Base-by-base conservation (phyloP, 495 filamentous ascomycete genomes). In the Halenospora varia region DNA sequence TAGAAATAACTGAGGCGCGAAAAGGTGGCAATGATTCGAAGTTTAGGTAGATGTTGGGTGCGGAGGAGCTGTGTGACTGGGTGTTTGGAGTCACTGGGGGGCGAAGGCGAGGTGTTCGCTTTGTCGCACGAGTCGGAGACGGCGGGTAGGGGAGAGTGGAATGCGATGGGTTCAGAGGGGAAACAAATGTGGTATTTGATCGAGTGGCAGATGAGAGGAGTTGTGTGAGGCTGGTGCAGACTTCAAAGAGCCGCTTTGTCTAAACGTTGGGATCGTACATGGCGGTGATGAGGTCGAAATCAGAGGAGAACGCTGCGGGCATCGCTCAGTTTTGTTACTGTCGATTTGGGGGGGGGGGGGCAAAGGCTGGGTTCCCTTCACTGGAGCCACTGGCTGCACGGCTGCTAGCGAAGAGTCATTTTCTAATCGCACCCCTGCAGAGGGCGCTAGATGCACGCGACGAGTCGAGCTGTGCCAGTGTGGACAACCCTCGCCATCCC, bases 181-280 rank as follows among this genome's bases (percentile, higher is more conserved):
- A 39, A 10, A 41, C 4, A 19, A 19, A 39, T 35, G n/a, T 10
- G 50, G 9, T 13, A 53, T 11, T 11, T 3, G 8, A 25, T 44
- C 8, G n/a, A 25, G 9, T 44, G 11, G 20, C 8, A 15, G 26
- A 22, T 35, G n/a, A 19, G 10, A 4, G 3, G 46, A 24, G 22
- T 48, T n/a, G 48, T 52, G 20, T 25, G 26, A 18, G 39, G 41
- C 18, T 48, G 26, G 11, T 49, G 63, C 63, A 66, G 63, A 66
- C 60, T 63, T 63, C 63, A 55, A 55, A 61, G 63, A 66, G 63
- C 60, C 63, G 63, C 63, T 57, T 35, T 40, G 19, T 35, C 51
- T 62, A 66, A 17, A 48, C 23, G 18, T 63, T 58, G 44, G 48
- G 56, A 56, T 54, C 63, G 45, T 63, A 60, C 60, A 62, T 63